Conservation (phyloP, 805 yeast species). For the Vanderwaltozyma polyspora region DNA sequence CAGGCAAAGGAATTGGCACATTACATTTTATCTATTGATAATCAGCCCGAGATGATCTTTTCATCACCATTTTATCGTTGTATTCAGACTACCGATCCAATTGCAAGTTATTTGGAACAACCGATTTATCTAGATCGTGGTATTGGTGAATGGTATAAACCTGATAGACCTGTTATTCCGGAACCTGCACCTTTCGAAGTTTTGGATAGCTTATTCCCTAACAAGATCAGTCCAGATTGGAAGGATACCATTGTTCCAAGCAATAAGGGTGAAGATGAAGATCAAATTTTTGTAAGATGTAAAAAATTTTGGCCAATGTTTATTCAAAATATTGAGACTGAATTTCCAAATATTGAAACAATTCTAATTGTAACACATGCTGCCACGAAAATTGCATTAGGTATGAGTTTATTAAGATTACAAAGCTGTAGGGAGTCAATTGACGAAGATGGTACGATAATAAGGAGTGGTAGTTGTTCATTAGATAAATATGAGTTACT, state of each 20-base stretch:
- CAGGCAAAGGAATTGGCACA: conserved; percentile 76
- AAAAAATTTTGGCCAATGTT: conserved; percentile 42
- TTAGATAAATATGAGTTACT: conserved; percentile 47
- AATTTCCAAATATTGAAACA: conserved; percentile 49
- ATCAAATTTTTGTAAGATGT: conserved; percentile 57
- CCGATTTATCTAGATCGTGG: conserved; percentile 68
- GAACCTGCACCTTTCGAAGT: conserved; percentile 45
- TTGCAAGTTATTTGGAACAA: conserved; percentile 46
- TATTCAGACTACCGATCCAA: conserved; percentile 67
- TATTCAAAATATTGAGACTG: conserved; percentile 43
- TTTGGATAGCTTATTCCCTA: conserved; percentile 44
- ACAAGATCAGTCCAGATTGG: conserved; percentile 36
- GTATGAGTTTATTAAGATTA: conserved; percentile 58
- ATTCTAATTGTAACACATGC: conserved; percentile 84
- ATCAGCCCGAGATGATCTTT: conserved; percentile 60
- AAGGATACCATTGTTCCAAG: conserved; percentile 50
- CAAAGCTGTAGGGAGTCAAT: conserved; percentile 40
- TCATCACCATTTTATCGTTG: conserved; percentile 87
- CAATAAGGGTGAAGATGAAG: conserved; percentile 59
- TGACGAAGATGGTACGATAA: conserved; percentile 34
- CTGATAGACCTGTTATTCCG: conserved; percentile 59
- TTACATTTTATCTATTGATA: conserved; percentile 39
- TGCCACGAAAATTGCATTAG: conserved; percentile 81
- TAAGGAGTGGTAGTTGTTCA: conserved; percentile 78
- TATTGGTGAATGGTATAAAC: conserved; percentile 84